Evolutionary conservation across 768 basidiomycete species (phyloP).

Genomic region (Gloeostereum incarnatum): DNA sequence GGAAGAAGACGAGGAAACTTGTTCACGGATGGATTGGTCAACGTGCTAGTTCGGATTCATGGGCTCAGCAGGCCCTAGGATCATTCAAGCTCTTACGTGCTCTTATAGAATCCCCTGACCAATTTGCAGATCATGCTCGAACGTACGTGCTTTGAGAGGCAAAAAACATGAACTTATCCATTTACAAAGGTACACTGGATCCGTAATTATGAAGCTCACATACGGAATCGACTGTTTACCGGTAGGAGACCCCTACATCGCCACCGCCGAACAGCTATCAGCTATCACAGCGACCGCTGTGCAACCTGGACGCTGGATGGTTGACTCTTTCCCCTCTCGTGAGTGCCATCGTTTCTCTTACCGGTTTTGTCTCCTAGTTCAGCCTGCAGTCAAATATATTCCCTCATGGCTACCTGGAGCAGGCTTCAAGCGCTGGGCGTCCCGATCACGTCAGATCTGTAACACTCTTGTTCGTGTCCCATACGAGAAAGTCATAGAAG

Average conservation of each 20-base stretch:
- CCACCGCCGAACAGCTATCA: neutral
- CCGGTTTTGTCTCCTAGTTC: constrained; percentile 11
- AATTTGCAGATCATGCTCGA: neutral
- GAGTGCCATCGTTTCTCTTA: neutral
- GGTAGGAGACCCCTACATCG: neutral
- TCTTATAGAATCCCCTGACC: neutral
- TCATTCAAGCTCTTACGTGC: neutral
- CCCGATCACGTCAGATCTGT: neutral
- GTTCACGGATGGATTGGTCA: neutral
- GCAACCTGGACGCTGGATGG: constrained; percentile 17
- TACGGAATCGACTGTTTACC: constrained; percentile 1
- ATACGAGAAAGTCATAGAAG: neutral
- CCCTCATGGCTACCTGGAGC: neutral
- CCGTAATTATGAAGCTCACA: neutral
- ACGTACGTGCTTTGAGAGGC: too few species aligned
- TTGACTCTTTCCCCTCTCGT: constrained; percentile 16
- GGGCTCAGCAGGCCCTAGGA: neutral
- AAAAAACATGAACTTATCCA: too few species aligned
- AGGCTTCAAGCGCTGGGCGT: neutral
- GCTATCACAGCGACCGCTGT: neutral
- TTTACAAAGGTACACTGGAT: neutral
- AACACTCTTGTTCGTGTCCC: neutral
- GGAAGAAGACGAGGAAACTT: neutral
- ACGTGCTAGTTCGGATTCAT: neutral
- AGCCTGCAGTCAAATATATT: neutral